Conservation (phyloP, 139 green algal genomes). For the Penium margaritaceum region DNA sequence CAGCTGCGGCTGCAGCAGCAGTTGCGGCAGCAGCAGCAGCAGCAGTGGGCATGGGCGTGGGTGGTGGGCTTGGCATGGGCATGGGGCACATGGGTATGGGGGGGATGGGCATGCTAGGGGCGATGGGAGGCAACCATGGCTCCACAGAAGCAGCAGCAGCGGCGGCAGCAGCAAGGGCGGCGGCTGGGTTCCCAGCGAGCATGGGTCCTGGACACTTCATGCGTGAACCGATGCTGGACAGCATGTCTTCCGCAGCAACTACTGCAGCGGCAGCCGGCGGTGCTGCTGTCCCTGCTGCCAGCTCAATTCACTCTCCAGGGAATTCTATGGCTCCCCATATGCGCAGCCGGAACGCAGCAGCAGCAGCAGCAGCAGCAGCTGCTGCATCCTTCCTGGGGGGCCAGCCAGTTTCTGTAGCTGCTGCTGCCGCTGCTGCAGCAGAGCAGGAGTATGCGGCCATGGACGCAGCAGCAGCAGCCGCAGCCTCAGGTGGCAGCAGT, state of each 20-base stretch:
- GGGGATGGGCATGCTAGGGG: background rate
- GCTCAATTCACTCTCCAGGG: no score
- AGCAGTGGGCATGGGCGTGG: background rate
- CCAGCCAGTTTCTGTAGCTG: background rate
- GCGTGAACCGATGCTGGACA: background rate
- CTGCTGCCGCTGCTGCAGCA: background rate
- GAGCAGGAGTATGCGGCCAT: background rate
- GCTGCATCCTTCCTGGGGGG: background rate
- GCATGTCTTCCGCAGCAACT: background rate
- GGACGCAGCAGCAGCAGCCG: background rate
- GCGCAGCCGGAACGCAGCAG: no score
- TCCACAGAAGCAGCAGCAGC: background rate
- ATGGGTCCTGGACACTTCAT: background rate
- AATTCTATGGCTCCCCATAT: no score
- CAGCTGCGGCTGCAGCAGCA: background rate
- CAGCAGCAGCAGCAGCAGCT: slow-evolving; percentile 2
- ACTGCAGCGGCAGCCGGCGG: background rate
- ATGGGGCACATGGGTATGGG: slow-evolving; percentile 8
- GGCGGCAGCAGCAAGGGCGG: background rate
- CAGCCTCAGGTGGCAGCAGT: background rate
- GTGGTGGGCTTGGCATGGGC: background rate
- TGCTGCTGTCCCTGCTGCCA: no score
- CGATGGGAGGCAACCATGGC: background rate
- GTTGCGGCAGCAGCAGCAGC: background rate
- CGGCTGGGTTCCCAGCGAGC: no score